Evolutionary conservation across 208 protist species (phyloP).

Genomic region (Wallacemonas sp.): DNA sequence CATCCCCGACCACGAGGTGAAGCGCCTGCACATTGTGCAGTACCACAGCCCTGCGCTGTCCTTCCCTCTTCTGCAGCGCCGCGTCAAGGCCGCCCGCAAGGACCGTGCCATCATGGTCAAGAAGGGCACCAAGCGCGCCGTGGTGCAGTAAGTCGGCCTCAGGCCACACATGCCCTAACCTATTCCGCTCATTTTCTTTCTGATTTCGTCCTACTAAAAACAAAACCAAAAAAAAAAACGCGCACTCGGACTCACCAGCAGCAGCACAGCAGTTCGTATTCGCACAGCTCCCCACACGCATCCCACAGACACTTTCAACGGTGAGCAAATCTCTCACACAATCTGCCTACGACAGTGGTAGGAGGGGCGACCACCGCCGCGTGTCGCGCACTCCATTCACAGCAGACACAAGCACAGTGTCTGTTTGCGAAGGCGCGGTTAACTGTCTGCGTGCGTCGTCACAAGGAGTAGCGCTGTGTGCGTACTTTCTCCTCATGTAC

Average conservation of each 20-base stretch:
- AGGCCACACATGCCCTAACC: neutral
- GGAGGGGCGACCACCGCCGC: too few species aligned
- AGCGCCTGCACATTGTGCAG: constrained; percentile 87
- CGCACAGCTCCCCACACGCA: too few species aligned
- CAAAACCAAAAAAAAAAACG: constrained; percentile 7
- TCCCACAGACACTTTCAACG: too few species aligned
- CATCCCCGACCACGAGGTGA: constrained; percentile 85
- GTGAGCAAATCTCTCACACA: too few species aligned
- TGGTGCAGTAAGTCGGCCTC: neutral
- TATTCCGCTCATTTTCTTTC: neutral
- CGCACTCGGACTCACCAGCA: neutral
- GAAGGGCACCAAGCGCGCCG: constrained; percentile 2
- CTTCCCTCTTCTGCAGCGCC: constrained; percentile 96
- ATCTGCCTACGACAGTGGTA: too few species aligned
- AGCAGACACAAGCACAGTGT: too few species aligned
- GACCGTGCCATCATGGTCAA: constrained; percentile 56
- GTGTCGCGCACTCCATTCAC: too few species aligned
- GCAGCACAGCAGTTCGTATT: neutral
- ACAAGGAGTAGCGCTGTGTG: too few species aligned
- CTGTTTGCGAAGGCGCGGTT: too few species aligned
- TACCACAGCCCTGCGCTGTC: constrained; percentile 92
- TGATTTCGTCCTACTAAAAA: constrained; percentile 10
- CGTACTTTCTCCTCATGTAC: too few species aligned
- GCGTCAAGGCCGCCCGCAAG: constrained; percentile 76
- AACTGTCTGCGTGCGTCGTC: too few species aligned